These are phyloP conservation scores for Aegilops tauschii DNA, from an alignment of 176 grass and related monocot genomes.

Conservation along the genomic window DNA sequence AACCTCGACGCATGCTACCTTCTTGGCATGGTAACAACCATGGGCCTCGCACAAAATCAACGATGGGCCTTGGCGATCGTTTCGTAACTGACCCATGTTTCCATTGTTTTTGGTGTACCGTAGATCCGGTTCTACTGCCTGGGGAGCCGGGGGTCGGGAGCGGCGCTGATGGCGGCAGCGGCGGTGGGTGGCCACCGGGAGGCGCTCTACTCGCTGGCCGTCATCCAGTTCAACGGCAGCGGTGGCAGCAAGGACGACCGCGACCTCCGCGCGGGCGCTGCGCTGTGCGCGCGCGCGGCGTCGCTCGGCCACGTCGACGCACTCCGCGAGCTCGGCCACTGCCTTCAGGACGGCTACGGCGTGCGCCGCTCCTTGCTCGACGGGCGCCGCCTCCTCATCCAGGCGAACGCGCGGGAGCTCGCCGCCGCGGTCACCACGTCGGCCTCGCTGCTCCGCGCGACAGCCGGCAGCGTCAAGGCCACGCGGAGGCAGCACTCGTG, in stretches of 20 bases:
- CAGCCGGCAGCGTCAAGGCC: background rate
- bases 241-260: conserved; percentile 50
- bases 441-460: conserved; percentile 13
- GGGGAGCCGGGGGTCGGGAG: conserved; percentile 49
- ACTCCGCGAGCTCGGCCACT: conserved; percentile 78
- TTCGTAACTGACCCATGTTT: background rate
- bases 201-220: conserved; percentile 80
- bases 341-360: conserved; percentile 78
- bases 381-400: conserved; percentile 59
- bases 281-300: conserved; percentile 71
- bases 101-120: background rate
- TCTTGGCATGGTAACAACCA: conserved; percentile 61
- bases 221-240: conserved; percentile 79
- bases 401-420: conserved; percentile 59
- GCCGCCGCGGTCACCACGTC: conserved; percentile 4
- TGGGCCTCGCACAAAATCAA: background rate
- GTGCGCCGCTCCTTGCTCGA: conserved; percentile 48
- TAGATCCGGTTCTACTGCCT: conserved; percentile 87
- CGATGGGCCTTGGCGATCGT: background rate
- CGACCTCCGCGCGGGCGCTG: conserved; percentile 60
- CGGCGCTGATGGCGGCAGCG: conserved; percentile 59
- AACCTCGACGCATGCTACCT: conserved; percentile 75
- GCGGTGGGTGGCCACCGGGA: conserved; percentile 61
- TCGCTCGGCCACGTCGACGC: conserved; percentile 71
- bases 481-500: conserved; percentile 19